Conservation (phyloP, 345 rosid species). For the Clarkia xantiana region DNA sequence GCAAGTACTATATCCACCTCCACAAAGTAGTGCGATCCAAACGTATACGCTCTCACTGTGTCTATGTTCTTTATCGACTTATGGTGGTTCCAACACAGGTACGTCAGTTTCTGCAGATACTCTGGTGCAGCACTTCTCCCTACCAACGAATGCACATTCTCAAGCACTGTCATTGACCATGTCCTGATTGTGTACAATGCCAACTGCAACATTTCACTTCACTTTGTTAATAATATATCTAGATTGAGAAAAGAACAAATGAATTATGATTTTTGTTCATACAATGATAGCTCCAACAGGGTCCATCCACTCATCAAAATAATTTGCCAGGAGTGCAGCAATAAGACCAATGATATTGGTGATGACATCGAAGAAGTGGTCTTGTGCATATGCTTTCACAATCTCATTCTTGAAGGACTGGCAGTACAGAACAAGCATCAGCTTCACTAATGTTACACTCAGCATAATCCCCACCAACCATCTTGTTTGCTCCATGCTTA, state of each 20-base stretch:
- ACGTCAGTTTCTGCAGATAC: constrained; percentile 78
- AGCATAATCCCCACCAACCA: constrained; percentile 98
- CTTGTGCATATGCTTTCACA: constrained; percentile 93
- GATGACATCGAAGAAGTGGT: constrained; percentile 92
- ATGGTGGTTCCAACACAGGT: constrained; percentile 97
- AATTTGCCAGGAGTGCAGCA: constrained; percentile 83
- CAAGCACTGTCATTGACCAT: constrained; percentile 93
- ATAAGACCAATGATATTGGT: constrained; percentile 90
- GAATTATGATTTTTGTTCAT: constrained; percentile 24
- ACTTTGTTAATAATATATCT: too few species aligned
- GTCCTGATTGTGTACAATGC: constrained; percentile 94
- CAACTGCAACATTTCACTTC: constrained; percentile 34
- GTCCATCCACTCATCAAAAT: constrained; percentile 74
- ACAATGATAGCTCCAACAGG: constrained; percentile 97
- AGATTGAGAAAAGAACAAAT: constrained; percentile 1
- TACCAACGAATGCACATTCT: constrained; percentile 82
- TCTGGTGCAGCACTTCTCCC: constrained; percentile 87
- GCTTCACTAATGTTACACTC: constrained; percentile 72
- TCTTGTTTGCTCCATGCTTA: constrained; percentile 58
- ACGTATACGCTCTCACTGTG: constrained; percentile 94
- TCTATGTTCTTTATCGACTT: constrained; percentile 76
- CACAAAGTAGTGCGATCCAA: constrained; percentile 93
- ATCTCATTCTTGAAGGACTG: constrained; percentile 76
- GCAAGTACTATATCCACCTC: constrained; percentile 96
- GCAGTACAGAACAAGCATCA: constrained; percentile 61